Evolutionary conservation across 192 early-diverging fungal genomes (phyloP), one percentile per base, ranked within the genome.

Genomic region (Coemansia sp.): DNA sequence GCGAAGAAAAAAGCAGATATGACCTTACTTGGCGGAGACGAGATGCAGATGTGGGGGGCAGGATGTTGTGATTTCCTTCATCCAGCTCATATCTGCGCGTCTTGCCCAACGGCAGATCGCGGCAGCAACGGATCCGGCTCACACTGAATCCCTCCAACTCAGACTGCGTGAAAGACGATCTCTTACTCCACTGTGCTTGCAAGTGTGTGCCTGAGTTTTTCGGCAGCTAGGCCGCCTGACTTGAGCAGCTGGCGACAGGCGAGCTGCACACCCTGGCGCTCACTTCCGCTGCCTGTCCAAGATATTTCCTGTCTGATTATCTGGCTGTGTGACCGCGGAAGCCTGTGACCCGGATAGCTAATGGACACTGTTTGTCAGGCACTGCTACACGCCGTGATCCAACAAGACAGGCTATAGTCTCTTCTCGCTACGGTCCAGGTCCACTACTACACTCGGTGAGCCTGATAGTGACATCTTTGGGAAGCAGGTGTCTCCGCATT

Each of bases 221-320:
- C 16, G 10, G 16, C 55, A n/a, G 7, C 4, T 6, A 32, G 47
- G n/a, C 55, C 55, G 35, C 30, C 55, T 58, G 55, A 58, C 55
- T 23, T 13, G 14, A 14, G 52, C 52, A n/a, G 26, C 52, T 26
- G 52, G 52, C 28, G 28, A 55, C 55, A 35, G 55, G 32, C 30
- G 30, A 16, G 55, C 55, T 58, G 55, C 32, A 58, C 55, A 35
- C 30, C 55, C 32, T 58, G 55, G 5, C 55, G 30, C 55, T 58
- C 32, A 13, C 55, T 14, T 58, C 55, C 55, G 55, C 30, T 33
- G 55, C 32, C 55, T 58, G 55, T 35, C 55, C 30, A 7, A 14
- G 46, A 2, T 23, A 32, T 23, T 7, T 23, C 5, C 55, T 57
- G 28, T 57, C 55, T 17, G 55, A 57, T 57, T 57, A 57, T 28